These are phyloP conservation scores for Clarkia xantiana DNA, from an alignment of 345 rosid genomes.

Conservation along the genomic window DNA sequence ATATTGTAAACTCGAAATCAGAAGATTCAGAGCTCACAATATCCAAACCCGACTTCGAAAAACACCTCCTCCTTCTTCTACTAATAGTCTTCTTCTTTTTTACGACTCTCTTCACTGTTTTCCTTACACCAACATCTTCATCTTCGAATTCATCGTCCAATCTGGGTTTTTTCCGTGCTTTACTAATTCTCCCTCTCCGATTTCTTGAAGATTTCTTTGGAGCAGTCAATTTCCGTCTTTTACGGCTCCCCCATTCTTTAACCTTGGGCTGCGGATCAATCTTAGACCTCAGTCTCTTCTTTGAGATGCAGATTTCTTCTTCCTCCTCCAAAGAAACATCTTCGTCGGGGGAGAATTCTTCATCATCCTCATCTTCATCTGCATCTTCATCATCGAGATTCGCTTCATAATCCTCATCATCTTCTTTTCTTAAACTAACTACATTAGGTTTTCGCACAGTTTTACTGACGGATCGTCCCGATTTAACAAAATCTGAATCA, in stretches of 20 bases:
- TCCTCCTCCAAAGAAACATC: conserved; percentile 73
- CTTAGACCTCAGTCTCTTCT: conserved; percentile 20
- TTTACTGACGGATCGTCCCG: conserved; percentile 7
- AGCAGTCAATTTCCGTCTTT: conserved; percentile 10
- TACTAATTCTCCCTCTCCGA: conserved; percentile 29
- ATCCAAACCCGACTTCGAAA: conserved; percentile 62
- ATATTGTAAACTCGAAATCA: conserved; percentile 64
- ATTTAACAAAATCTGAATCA: conserved; percentile 18
- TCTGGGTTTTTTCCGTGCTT: conserved; percentile 38
- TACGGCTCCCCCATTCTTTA: conserved; percentile 1
- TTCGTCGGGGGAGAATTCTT: conserved; percentile 47
- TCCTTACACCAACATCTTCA: conserved; percentile 35
- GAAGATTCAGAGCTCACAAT: conserved; percentile 44
- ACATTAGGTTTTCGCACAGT: conserved; percentile 15
- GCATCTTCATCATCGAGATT: conserved; percentile 23
- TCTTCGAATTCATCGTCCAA: conserved; percentile 11
- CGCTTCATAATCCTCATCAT: conserved; percentile 16
- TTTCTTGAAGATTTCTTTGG: conserved; percentile 22
- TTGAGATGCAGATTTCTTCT: conserved; percentile 17
- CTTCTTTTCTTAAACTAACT: conserved; percentile 9
- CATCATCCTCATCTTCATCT: conserved; percentile 21
- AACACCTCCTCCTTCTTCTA: conserved; percentile 29
- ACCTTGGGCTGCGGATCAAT: not conserved
- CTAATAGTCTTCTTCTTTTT: conserved; percentile 22
- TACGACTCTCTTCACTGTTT: conserved; percentile 21